Conservation (phyloP, 805 yeast genomes). For the Phaffomyces thermotolerans region DNA sequence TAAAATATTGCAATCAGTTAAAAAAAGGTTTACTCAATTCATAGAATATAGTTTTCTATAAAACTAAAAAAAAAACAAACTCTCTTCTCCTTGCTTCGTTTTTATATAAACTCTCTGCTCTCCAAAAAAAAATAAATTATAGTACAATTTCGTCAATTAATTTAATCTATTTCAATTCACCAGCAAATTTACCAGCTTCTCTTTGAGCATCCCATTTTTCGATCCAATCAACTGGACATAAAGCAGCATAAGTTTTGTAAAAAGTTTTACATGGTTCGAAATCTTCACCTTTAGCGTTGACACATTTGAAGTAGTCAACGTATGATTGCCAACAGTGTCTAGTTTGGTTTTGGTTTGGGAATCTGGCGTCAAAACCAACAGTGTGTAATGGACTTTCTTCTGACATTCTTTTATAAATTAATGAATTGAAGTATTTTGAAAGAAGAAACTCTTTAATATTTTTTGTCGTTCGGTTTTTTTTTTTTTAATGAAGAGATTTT, state of each 20-base stretch:
- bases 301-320: slow-evolving; percentile 97
- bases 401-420: slow-evolving; percentile 15
- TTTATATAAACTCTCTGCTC: neutral
- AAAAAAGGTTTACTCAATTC: no score
- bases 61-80: neutral
- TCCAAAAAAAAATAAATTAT: neutral
- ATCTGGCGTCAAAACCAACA: slow-evolving; percentile 83
- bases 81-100: neutral
- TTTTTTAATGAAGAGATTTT: neutral
- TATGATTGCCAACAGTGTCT: slow-evolving; percentile 98
- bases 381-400: slow-evolving; percentile 44
- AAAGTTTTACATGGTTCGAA: slow-evolving; percentile 96
- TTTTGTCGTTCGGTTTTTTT: slow-evolving; percentile 2
- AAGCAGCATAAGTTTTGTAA: slow-evolving; percentile 80
- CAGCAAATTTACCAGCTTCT: slow-evolving; percentile 50
- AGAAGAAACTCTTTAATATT: neutral
- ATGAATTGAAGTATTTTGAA: slow-evolving; percentile 1
- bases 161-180: slow-evolving; percentile 29
- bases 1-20: no score
- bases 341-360: slow-evolving; percentile 96
- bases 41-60: no score
- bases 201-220: slow-evolving; percentile 88
- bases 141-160: neutral
- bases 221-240: slow-evolving; percentile 81
- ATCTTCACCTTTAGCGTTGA: slow-evolving; percentile 94